Base-by-base conservation (phyloP, 768 basidiomycete genomes). In the Paxillus rubicundulus region DNA sequence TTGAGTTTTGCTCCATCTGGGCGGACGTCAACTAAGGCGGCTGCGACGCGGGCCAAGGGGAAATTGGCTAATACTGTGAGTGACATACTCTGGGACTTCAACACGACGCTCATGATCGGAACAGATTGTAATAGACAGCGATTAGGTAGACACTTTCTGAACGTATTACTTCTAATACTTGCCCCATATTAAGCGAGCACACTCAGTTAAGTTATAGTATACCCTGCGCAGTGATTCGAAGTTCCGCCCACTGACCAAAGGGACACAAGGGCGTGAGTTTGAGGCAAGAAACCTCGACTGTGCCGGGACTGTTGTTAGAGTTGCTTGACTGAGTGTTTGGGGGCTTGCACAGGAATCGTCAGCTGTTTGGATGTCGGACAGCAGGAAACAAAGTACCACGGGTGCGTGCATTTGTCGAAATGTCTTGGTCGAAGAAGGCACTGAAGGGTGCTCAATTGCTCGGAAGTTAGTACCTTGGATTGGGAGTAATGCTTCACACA, bases 1-100 rank as follows among this genome's bases (percentile, higher is more conserved):
- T 66, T 90, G 49, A 79, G 70, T 33, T 90, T 90, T 55, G 79
- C 83, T 0, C 83, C 87, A 9, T 74, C 77, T 28, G 79, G 79
- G 7, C 72, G 84, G 8, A 67, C 60, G 32, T 78, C 83, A 14
- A 81, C 83, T 1, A 70, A 89, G 47, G 78, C 86, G 0, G 89
- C 89, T 13, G 89, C 89, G 7, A 75, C 82, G 16, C 83, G 75
- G 60, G 86, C 89, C 9, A 81, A 76, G 60, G 78, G 79, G 39
- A 88, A 72, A 69, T 80, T 87, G 69, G 78, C 81, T 3, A 71
- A 61, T 34, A 64, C 66, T 49, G 77, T 80, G 45, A 53, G 75
- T 69, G 47, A 43, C 27, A 21, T 24, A 9, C 16, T 20, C 17
- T 21, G 13, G 24, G 24, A 21, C 32, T 47, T 18, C 24, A 18